Conservation (phyloP, 177 flowering plant species). For the Vitis hybrid region DNA sequence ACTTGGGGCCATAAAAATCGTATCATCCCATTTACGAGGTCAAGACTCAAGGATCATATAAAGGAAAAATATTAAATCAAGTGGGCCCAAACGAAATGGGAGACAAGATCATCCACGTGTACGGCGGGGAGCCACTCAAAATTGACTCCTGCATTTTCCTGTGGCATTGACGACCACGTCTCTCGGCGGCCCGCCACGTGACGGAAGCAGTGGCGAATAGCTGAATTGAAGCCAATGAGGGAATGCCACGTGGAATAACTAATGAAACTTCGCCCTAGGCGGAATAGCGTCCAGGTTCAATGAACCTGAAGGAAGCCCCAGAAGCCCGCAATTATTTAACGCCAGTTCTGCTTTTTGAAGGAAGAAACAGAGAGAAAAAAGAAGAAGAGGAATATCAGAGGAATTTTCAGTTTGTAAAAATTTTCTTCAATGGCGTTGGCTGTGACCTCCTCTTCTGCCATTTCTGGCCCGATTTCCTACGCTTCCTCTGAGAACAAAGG, state of each 20-base stretch:
- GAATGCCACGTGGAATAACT: conserved; percentile 9
- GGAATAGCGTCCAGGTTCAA: conserved; percentile 43
- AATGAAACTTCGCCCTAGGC: background rate
- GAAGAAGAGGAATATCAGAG: background rate
- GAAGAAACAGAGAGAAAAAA: background rate
- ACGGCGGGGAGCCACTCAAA: background rate
- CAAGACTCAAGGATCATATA: too few relatives aligned
- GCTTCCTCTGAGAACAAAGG: conserved; percentile 43
- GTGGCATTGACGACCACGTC: too few relatives aligned
- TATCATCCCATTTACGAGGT: too few relatives aligned
- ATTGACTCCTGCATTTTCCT: background rate
- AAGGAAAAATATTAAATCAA: background rate
- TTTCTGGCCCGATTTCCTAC: conserved; percentile 35
- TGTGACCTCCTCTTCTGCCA: conserved; percentile 39
- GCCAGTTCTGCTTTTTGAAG: background rate
- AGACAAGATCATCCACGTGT: background rate
- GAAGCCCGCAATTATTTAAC: background rate
- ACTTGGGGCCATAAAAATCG: too few relatives aligned
- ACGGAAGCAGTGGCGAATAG: conserved; percentile 20
- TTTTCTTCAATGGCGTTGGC: conserved; percentile 44
- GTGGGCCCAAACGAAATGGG: background rate
- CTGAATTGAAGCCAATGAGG: conserved; percentile 5
- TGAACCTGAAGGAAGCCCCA: conserved; percentile 24
- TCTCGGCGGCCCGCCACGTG: conserved; percentile 14
- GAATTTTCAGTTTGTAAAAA: background rate